phyloP scores from a whole-genome alignment of 1,284 basidiomycete species.

The Phylloboletellus chloephorus region DNA sequence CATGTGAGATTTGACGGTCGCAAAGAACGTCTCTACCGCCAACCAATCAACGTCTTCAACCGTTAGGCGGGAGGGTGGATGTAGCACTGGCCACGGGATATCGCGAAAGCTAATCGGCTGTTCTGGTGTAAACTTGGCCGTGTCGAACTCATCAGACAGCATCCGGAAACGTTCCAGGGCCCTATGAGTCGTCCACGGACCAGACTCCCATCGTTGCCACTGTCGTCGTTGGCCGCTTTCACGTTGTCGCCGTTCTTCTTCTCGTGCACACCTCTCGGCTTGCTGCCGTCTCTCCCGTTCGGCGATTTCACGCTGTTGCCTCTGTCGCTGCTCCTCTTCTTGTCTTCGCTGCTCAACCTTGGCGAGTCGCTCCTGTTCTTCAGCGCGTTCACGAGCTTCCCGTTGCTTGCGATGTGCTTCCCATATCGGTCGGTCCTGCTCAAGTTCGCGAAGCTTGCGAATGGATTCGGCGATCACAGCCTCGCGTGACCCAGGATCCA shows the following conservation, averaged over 20 bases:
- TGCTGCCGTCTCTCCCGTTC: conserved; percentile 31
- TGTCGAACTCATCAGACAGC: conserved; percentile 58
- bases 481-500: conserved; percentile 36
- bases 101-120: conserved; percentile 51
- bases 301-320: conserved; percentile 30
- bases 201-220: conserved; percentile 46
- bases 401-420: conserved; percentile 47
- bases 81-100: conserved; percentile 69
- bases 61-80: conserved; percentile 43
- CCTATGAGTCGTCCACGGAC: conserved; percentile 52
- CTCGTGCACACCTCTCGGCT: conserved; percentile 29
- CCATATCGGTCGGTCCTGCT: conserved; percentile 60
- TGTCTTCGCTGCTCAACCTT: conserved; percentile 35
- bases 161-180: conserved; percentile 62
- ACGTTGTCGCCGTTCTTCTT: conserved; percentile 35
- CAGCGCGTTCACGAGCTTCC: conserved; percentile 40
- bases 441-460: conserved; percentile 63
- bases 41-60: conserved; percentile 64
- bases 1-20: conserved; percentile 44
- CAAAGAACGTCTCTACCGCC: conserved; percentile 67
- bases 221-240: conserved; percentile 40
- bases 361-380: conserved; percentile 37
- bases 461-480: conserved; percentile 59
- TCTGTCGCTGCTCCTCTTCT: conserved; percentile 33
- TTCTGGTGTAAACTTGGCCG: conserved; percentile 46